Conservation (phyloP, 1,284 basidiomycete genomes). For the Austropuccinia psidii region DNA sequence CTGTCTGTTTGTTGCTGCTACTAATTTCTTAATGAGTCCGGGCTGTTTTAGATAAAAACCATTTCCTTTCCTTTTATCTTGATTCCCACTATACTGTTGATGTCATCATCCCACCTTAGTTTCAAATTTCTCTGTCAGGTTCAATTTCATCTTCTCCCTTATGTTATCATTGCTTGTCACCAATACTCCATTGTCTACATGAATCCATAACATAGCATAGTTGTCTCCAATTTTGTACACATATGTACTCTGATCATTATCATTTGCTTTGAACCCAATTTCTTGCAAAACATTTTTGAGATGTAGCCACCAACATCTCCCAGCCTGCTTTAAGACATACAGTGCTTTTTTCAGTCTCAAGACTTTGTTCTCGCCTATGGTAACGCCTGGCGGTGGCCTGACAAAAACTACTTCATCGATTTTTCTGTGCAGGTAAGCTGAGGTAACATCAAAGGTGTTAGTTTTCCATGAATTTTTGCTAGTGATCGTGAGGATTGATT, state of each 20-base stretch:
- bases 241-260: not conserved
- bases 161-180: not conserved
- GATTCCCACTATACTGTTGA: not conserved
- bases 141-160: not conserved
- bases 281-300: not conserved
- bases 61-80: not conserved
- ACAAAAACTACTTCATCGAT: conserved; percentile 15
- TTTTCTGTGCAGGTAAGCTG: conserved; percentile 18
- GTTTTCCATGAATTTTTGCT: not conserved
- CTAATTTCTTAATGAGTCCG: not conserved
- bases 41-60: not conserved
- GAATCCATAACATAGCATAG: not conserved
- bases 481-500: not conserved
- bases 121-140: not conserved
- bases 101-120: not conserved
- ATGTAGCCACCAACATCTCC: not conserved
- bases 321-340: not conserved
- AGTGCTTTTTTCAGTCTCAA: conserved; percentile 1
- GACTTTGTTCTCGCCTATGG: not conserved
- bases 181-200: not conserved
- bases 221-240: not conserved
- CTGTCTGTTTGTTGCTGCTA: too few species aligned
- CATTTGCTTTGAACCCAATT: not conserved
- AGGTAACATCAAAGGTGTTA: conserved; percentile 1
- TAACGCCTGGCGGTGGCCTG: not conserved